These are phyloP conservation scores for Pezicula neosporulosa DNA, from an alignment of 2,329 filamentous ascomycete species.

Conservation along the genomic window DNA sequence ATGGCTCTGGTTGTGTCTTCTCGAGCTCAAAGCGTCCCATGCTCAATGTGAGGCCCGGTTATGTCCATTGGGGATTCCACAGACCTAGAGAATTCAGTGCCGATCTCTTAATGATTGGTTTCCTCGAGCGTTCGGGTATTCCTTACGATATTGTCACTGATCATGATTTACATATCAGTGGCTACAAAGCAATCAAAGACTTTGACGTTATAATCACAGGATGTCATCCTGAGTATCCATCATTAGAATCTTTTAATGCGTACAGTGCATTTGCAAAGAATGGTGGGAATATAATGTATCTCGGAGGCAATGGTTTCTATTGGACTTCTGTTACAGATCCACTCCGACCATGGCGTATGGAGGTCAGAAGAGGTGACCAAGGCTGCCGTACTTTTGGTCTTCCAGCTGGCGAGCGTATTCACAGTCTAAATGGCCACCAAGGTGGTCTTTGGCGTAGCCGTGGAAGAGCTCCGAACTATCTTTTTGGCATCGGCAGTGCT, in stretches of 20 bases:
- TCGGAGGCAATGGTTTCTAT: conserved; percentile 36
- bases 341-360: conserved; percentile 27
- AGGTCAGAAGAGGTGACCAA: conserved; percentile 31
- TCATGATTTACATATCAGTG: conserved; percentile 29
- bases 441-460: conserved; percentile 31
- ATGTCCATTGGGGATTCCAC: conserved; percentile 31
- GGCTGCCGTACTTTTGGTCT: conserved; percentile 27
- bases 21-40: conserved; percentile 31
- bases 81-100: conserved; percentile 33
- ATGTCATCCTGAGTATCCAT: conserved; percentile 33
- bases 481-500: conserved; percentile 29
- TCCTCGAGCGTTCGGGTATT: conserved; percentile 27
- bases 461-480: conserved; percentile 26
- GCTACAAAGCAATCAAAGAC: conserved; percentile 10
- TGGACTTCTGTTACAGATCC: conserved; percentile 23
- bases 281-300: conserved; percentile 34
- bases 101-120: conserved; percentile 32
- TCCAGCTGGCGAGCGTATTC: conserved; percentile 26
- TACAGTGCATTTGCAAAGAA: conserved; percentile 24
- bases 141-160: conserved; percentile 34
- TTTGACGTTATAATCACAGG: conserved; percentile 28
- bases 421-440: conserved; percentile 26
- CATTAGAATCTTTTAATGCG: conserved; percentile 22
- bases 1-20: conserved; percentile 31
- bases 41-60: conserved; percentile 34